Evolutionary conservation across 2,329 filamentous ascomycete genomes (phyloP).

Genomic region (Sporothrix curviconia): DNA sequence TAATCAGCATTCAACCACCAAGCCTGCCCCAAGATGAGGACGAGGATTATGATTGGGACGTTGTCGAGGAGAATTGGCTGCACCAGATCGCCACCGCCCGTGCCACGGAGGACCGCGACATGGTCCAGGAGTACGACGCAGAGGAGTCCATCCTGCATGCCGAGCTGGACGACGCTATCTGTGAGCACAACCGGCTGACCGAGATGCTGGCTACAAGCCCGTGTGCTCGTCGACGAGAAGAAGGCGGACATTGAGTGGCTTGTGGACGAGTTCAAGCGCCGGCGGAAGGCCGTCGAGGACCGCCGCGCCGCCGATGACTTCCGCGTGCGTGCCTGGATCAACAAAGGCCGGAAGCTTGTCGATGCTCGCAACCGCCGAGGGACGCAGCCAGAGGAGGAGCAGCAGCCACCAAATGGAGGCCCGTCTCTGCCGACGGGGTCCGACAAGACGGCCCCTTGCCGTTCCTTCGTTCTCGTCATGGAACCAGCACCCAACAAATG

Average conservation of each 20-base stretch:
- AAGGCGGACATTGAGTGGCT: slow-evolving; percentile 15
- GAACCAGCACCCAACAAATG: not conserved
- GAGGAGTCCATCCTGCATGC: slow-evolving; percentile 26
- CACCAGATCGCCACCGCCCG: slow-evolving; percentile 17
- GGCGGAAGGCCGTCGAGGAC: not conserved
- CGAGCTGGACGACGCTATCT: slow-evolving; percentile 31
- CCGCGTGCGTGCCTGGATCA: slow-evolving; percentile 14
- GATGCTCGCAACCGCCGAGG: not conserved
- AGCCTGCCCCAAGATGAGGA: not conserved
- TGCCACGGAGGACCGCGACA: slow-evolving; percentile 24
- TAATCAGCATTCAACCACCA: not conserved
- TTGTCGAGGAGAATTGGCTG: slow-evolving; percentile 31
- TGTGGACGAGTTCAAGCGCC: slow-evolving; percentile 12
- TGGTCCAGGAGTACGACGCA: slow-evolving; percentile 29
- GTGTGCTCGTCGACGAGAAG: slow-evolving; percentile 16
- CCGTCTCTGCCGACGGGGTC: not conserved
- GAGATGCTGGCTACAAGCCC: slow-evolving; percentile 32
- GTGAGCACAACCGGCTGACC: slow-evolving; percentile 31
- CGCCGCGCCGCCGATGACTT: slow-evolving; percentile 12
- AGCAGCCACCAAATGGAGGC: not conserved
- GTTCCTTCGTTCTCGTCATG: not conserved
- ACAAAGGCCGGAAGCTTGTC: not conserved
- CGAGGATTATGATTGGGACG: slow-evolving; percentile 26
- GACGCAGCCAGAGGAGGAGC: not conserved
- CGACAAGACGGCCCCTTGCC: not conserved